Conservation (phyloP, 2,329 filamentous ascomycete genomes). For the Pseudogymnoascus sp. region DNA sequence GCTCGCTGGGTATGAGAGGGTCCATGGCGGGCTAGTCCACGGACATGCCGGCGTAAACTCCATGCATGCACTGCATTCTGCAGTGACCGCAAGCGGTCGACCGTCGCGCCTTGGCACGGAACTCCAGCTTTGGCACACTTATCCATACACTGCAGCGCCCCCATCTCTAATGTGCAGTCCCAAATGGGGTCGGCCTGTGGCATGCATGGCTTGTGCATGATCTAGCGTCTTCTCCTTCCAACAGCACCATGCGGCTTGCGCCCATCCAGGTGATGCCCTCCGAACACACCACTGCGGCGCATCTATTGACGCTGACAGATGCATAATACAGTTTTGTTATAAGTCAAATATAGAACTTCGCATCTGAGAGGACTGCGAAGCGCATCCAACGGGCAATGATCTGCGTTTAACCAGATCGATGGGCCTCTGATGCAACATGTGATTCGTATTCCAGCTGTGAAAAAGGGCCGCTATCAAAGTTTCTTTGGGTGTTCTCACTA, state of each 20-base stretch:
- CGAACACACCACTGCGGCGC: not conserved
- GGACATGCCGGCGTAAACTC: not conserved
- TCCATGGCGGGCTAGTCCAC: not conserved
- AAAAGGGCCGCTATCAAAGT: not conserved
- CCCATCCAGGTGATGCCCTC: not conserved
- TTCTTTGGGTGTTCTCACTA: not conserved
- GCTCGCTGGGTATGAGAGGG: not conserved
- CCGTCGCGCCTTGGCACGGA: not conserved
- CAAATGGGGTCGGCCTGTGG: not conserved
- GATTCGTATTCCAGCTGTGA: not conserved
- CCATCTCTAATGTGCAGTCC: not conserved
- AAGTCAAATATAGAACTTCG: not conserved
- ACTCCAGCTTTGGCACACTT: not conserved
- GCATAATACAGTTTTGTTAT: not conserved
- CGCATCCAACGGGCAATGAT: not conserved
- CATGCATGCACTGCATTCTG: conserved; percentile 1
- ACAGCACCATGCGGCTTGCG: not conserved
- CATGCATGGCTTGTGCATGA: not conserved
- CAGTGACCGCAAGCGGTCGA: not conserved
- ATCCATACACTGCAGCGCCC: not conserved
- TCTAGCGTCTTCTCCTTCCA: not conserved
- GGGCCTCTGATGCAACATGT: not conserved
- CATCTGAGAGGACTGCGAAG: not conserved
- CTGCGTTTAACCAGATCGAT: not conserved
- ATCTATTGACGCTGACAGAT: not conserved